These are phyloP conservation scores for Bryum argenteum DNA, from an alignment of 225 moss, liverwort and hornwort genomes.

Conservation along the genomic window DNA sequence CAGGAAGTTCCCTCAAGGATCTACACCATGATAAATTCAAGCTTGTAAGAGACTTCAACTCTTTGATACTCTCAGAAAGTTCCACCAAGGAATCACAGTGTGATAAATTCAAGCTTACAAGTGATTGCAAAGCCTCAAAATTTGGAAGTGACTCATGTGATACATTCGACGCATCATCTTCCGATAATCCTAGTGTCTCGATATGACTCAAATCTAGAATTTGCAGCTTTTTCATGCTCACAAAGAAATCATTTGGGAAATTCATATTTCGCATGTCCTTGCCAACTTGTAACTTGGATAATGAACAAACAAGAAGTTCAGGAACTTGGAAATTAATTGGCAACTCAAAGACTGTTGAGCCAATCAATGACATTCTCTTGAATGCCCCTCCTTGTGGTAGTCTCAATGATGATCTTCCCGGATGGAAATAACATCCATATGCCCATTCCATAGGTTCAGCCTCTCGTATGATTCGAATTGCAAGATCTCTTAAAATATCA, in stretches of 20 bases:
- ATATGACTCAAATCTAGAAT: neutral
- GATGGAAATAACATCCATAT: neutral
- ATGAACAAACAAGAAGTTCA: neutral
- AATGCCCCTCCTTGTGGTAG: rapidly evolving
- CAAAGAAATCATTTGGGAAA: neutral
- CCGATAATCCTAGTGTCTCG: rapidly evolving
- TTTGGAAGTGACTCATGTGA: neutral
- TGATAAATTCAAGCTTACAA: rapidly evolving
- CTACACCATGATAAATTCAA: neutral
- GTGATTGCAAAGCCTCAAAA: neutral
- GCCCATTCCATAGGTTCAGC: neutral
- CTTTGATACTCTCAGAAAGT: neutral
- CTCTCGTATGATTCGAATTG: neutral
- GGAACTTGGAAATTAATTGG: neutral
- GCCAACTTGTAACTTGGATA: rapidly evolving
- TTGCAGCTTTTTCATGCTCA: neutral
- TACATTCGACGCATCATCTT: neutral
- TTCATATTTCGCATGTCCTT: neutral
- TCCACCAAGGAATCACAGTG: neutral
- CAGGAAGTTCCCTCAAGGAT: neutral
- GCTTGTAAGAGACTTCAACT: neutral
- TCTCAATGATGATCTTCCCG: rapidly evolving
- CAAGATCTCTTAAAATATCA: neutral
- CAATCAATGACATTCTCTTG: neutral
- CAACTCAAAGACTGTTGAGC: neutral